phyloP scores from a whole-genome alignment of 345 rosid genomes.

The Syzygium aromaticum region DNA sequence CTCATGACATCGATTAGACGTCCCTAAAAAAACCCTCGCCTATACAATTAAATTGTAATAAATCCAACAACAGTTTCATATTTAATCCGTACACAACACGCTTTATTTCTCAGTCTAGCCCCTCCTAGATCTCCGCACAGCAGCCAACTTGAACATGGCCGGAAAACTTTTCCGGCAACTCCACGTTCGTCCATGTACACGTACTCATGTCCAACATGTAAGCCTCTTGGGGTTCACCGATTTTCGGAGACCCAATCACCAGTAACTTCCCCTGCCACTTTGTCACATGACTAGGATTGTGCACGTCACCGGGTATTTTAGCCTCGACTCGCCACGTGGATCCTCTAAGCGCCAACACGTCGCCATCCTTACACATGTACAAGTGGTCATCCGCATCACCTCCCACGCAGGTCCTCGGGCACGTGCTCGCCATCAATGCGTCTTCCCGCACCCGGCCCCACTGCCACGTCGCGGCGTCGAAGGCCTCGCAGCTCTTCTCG shows the following conservation, averaged over 20 bases:
- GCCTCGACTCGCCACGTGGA: constrained; percentile 38
- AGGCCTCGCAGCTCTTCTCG: constrained; percentile 28
- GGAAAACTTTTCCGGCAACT: constrained; percentile 11
- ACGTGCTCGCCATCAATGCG: constrained; percentile 9
- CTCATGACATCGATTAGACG: not conserved
- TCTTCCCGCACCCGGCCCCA: constrained; percentile 36
- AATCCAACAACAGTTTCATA: not conserved
- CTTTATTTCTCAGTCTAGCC: not conserved
- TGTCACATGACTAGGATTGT: constrained; percentile 16
- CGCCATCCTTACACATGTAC: constrained; percentile 31
- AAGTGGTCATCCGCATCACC: constrained; percentile 16
- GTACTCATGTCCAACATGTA: constrained; percentile 23
- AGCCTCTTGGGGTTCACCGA: constrained; percentile 20
- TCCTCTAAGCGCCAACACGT: constrained; percentile 9
- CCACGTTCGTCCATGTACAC: constrained; percentile 39
- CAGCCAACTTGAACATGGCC: constrained; percentile 70
- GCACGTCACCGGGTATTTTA: constrained; percentile 41
- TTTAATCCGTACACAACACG: not conserved
- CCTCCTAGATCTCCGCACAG: constrained; percentile 31
- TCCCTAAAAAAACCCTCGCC: not conserved
- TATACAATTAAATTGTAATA: not conserved
- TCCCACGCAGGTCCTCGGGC: constrained; percentile 25
- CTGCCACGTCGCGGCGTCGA: constrained; percentile 24
- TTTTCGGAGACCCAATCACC: constrained; percentile 44
- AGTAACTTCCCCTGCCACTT: constrained; percentile 31